Base-by-base conservation (phyloP, 2,329 filamentous ascomycete genomes). In the Dendrostoma leiphaemia region DNA sequence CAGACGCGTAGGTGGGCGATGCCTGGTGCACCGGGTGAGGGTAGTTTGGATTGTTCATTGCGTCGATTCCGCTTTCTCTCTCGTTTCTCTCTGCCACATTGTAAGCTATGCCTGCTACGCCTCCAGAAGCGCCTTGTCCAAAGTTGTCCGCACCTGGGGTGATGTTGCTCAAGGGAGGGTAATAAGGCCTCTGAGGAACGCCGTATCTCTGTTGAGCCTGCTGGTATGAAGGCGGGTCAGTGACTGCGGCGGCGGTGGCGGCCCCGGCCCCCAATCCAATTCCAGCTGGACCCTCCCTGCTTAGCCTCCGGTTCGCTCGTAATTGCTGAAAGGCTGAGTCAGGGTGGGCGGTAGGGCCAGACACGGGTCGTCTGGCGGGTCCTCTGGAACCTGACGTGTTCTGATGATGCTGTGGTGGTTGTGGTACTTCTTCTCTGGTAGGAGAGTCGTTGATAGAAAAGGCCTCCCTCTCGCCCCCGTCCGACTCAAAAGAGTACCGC, bases 111-210 rank as follows among this genome's bases (percentile, higher is more conserved):
- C 85, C 85, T 28, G 85, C 77, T 69, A 90, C 84, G 53, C 85
- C 86, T 61, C 85, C 86, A 21, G 79, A 76, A 15, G 86, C 82
- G 35, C 74, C 69, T 47, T 82, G 75, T 57, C 85, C 78, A 60
- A 86, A 82, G 66, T 90, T 89, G 70, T 90, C 85, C 57, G 82
- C 78, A 31, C 83, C 85, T 2, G 84, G 83, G 1, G 84, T 87
- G 53, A 76, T 71, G 63, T 71, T 77, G 60, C 65, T 69, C 45
- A 69, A 60, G n/a, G 60, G 60, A 53, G 62, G 58, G 8, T 65
- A 61, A 55, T 67, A 65, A 29, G 57, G 57, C 10, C 52, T n/a
- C 12, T 63, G 60, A 9, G 60, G 60, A 2, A 57, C 60, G 62
- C 61, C 64, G 28, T 62, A 57, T 34, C 59, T 53, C 12, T 59